Evolutionary conservation across 73 alveolate species (phyloP).

Genomic region (Paramecium caudatum): DNA sequence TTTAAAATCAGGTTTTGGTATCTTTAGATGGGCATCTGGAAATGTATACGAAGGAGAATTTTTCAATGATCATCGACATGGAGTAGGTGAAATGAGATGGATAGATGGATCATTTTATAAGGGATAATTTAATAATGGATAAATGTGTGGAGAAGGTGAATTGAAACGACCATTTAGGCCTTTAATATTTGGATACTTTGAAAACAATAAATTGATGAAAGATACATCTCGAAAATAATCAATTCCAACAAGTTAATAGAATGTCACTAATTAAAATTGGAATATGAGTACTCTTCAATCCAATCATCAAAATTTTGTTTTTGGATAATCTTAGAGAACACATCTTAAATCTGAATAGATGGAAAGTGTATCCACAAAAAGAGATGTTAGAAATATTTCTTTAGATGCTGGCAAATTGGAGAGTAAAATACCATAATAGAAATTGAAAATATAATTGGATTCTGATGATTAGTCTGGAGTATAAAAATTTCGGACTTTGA

Average conservation of each 20-base stretch:
- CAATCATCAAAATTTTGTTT: not conserved
- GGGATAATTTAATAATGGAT: constrained; percentile 64
- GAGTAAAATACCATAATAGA: not conserved
- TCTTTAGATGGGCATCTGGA: constrained; percentile 73
- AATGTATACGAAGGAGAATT: constrained; percentile 75
- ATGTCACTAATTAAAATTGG: not conserved
- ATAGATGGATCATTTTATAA: constrained; percentile 72
- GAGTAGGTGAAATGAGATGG: constrained; percentile 77
- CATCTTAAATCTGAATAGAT: not conserved
- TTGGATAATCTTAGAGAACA: not conserved
- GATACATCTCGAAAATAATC: not conserved
- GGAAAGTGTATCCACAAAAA: not conserved
- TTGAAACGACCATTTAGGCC: constrained; percentile 6
- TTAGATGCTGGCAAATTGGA: not conserved
- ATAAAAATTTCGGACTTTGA: not conserved
- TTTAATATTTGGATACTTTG: constrained; percentile 5
- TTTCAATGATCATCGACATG: constrained; percentile 76
- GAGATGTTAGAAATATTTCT: not conserved
- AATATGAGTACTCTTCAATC: constrained; percentile 6
- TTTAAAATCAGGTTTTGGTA: constrained; percentile 71
- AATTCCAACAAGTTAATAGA: not conserved
- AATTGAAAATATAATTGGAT: not conserved
- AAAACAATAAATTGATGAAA: constrained; percentile 12
- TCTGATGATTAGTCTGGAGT: not conserved
- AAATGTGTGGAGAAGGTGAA: constrained; percentile 65